Percentiles rank a stretch among this genome's conserved stretches.
Conservation (phyloP, 306 rosid genomes). For the Begonia masoniana region DNA sequence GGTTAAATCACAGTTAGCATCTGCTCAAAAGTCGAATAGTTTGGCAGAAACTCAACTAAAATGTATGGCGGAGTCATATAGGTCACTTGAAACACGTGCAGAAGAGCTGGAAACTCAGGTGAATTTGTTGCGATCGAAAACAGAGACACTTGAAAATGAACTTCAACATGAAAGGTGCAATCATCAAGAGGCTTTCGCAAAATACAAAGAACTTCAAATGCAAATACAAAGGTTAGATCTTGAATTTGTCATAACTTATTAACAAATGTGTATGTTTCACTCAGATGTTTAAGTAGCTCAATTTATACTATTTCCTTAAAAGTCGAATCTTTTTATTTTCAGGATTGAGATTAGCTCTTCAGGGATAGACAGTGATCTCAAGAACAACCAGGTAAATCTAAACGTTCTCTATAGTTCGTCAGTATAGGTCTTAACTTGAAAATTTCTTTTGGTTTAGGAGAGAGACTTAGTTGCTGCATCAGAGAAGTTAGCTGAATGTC, state of each 20-base stretch:
- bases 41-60: conserved; percentile 90
- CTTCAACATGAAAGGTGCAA: conserved; percentile 67
- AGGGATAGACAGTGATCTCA: conserved; percentile 32
- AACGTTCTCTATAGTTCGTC: neutral
- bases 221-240: conserved; percentile 57
- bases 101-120: conserved; percentile 61
- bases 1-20: conserved; percentile 61
- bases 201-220: conserved; percentile 65
- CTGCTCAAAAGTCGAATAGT: conserved; percentile 69
- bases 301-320: neutral
- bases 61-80: conserved; percentile 96
- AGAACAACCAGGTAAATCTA: conserved; percentile 48
- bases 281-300: neutral
- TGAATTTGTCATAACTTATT: neutral
- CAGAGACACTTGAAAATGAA: conserved; percentile 53
- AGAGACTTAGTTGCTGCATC: conserved; percentile 76
- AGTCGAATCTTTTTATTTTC: conserved; percentile 1
- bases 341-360: conserved; percentile 43
- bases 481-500: conserved; percentile 96
- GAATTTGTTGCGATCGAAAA: conserved; percentile 40
- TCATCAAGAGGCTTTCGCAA: conserved; percentile 52
- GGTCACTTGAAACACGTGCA: conserved; percentile 74
- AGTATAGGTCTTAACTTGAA: conserved; percentile 1
- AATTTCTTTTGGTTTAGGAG: conserved; percentile 35
- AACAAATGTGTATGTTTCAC: neutral